Evolutionary conservation across 192 early-diverging fungal genomes (phyloP).

Genomic region (Podila minutissima): DNA sequence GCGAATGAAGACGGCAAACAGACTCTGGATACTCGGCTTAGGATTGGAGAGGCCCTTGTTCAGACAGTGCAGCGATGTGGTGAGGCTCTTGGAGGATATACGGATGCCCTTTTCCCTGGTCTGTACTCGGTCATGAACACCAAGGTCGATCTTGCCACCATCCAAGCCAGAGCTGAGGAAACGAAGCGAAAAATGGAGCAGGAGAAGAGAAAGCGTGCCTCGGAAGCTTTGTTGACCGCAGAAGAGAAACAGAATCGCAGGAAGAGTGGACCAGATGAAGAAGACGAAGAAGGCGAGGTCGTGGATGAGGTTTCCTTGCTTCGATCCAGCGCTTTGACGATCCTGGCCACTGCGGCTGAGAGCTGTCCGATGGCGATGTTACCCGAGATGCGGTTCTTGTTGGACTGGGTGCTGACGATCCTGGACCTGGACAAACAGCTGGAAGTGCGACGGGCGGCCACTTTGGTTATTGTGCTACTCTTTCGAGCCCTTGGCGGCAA

Average conservation of each 20-base stretch:
- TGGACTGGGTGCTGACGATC: constrained; percentile 74
- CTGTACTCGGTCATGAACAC: constrained; percentile 51
- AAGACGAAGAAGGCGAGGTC: constrained; percentile 7
- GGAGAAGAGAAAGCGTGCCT: constrained; percentile 7
- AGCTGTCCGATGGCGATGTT: constrained; percentile 76
- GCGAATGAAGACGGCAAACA: constrained; percentile 35
- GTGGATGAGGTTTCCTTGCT: constrained; percentile 41
- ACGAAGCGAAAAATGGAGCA: constrained; percentile 6
- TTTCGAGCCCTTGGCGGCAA: constrained; percentile 71
- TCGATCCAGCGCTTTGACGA: constrained; percentile 72
- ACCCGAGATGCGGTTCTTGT: constrained; percentile 70
- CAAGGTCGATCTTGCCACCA: constrained; percentile 9
- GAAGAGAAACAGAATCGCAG: constrained; percentile 30
- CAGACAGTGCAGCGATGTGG: constrained; percentile 89
- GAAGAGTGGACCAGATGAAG: background rate
- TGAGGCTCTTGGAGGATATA: constrained; percentile 80
- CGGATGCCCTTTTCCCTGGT: constrained; percentile 30
- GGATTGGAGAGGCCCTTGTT: constrained; percentile 88
- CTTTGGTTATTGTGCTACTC: constrained; percentile 73
- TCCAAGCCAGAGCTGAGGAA: constrained; percentile 24
- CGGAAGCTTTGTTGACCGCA: constrained; percentile 31
- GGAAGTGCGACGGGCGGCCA: constrained; percentile 77
- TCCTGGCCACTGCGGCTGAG: constrained; percentile 74
- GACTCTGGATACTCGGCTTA: constrained; percentile 75
- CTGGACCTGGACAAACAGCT: constrained; percentile 69